Evolutionary conservation across 2,329 filamentous ascomycete species (phyloP).

Genomic region (Pseudonectria foliicola): DNA sequence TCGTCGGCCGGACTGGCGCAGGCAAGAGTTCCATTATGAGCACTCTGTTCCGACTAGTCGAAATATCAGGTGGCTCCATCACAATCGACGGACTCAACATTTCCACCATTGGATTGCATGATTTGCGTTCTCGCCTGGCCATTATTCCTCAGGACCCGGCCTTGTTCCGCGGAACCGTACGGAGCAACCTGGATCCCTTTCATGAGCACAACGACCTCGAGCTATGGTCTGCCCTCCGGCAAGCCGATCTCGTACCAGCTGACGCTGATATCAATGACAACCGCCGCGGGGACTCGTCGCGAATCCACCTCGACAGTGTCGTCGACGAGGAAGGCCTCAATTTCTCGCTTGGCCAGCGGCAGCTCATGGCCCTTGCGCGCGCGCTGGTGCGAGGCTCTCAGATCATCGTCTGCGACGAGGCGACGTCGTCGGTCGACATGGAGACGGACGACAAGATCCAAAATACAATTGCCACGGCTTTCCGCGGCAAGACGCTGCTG

Average conservation of each 20-base stretch:
- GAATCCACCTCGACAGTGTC: slow-evolving; percentile 73
- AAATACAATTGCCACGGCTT: slow-evolving; percentile 74
- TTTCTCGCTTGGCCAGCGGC: slow-evolving; percentile 89
- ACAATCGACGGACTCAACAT: slow-evolving; percentile 63
- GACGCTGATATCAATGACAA: slow-evolving; percentile 60
- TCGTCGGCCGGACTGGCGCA: slow-evolving; percentile 75
- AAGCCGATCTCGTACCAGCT: slow-evolving; percentile 62
- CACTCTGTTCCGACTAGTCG: slow-evolving; percentile 69
- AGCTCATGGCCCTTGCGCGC: slow-evolving; percentile 88
- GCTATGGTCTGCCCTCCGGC: slow-evolving; percentile 70
- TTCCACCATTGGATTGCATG: slow-evolving; percentile 64
- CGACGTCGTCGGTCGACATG: slow-evolving; percentile 87
- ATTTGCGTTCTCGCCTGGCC: slow-evolving; percentile 66
- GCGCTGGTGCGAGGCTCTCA: slow-evolving; percentile 80
- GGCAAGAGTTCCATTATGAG: slow-evolving; percentile 82
- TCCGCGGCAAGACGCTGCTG: slow-evolving; percentile 78
- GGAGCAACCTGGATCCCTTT: slow-evolving; percentile 76
- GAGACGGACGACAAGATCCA: slow-evolving; percentile 97
- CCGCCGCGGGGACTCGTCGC: slow-evolving; percentile 60
- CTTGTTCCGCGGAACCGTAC: slow-evolving; percentile 72
- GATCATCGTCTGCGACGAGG: slow-evolving; percentile 97
- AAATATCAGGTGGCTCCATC: slow-evolving; percentile 56
- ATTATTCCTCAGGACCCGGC: slow-evolving; percentile 85
- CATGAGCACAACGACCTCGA: slow-evolving; percentile 69
- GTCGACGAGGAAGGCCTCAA: slow-evolving; percentile 96